Base-by-base conservation (phyloP, 2,329 filamentous ascomycete genomes). In the Aspergillus tubingensis region DNA sequence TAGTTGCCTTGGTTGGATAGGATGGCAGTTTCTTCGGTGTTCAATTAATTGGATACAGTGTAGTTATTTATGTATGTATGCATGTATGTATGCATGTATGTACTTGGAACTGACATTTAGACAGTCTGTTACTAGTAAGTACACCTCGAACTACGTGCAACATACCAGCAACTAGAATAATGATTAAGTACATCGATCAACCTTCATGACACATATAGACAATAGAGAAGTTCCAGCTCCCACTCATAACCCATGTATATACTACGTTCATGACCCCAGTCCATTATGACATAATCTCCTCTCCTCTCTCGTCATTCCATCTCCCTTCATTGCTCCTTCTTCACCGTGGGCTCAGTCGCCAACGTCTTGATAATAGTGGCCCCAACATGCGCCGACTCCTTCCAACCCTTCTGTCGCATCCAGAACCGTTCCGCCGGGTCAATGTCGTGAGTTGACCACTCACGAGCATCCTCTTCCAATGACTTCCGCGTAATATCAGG, bases 371-470 rank as follows among this genome's bases (percentile, higher is more conserved):
- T 80, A 51, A 81, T 76, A 2, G 72, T 70, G 13, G 73, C 62
- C 1, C 77, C 79, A 5, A 80, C 72, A 59, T 75, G 66, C 2
- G 74, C 74, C 32, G 74, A 73, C 66, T 81, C 78, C 32, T 65
- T 69, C 78, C 78, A 80, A n/a, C 74, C 76, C 30, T 71, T 76
- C 69, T 81, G 79, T 11, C 75, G 68, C 62, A 69, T 70, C 79
- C 79, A 81, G 66, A 81, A 81, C 17, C 74, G 68, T 47, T 76
- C 74, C 2, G 72, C 69, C 0, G 73, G 66, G 8, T 72, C 67
- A 2, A 71, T 69, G 7, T 68, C 68, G 43, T 75, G 74, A 32
- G 71, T 62, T 39, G 76, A 75, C 25, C 75, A 68, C 4, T 62
- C 62, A 4, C 77, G 68, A 5, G 75, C 78, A 59, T 81, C 79